Conservation (phyloP, 176 grass and related monocot species). For the Alloteropsis semialata region DNA sequence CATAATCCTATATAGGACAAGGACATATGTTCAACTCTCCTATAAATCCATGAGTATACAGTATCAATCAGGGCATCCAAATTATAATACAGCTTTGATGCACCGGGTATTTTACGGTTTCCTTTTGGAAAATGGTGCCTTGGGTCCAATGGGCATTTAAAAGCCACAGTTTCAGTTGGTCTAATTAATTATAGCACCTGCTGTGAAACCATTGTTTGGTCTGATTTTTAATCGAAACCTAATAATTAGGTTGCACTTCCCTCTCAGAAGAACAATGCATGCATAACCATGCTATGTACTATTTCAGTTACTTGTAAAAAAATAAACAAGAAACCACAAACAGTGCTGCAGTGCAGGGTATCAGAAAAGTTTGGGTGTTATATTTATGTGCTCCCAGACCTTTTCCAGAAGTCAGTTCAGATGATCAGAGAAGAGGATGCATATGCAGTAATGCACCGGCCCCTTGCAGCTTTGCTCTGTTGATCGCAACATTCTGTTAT, state of each 20-base stretch:
- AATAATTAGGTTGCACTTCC: not conserved
- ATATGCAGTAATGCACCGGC: conserved; percentile 10
- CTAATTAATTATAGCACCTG: not conserved
- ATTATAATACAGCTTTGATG: conserved; percentile 15
- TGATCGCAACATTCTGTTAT: conserved; percentile 40
- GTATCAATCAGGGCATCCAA: not conserved
- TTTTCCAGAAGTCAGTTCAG: conserved; percentile 34
- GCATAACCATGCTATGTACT: not conserved
- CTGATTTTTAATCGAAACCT: not conserved
- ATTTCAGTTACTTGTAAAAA: not conserved
- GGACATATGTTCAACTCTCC: not conserved
- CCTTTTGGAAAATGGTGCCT: not conserved
- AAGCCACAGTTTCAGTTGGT: conserved; percentile 34
- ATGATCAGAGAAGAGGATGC: conserved; percentile 19
- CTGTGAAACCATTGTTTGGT: not conserved
- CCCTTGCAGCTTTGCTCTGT: conserved; percentile 34
- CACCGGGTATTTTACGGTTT: not conserved
- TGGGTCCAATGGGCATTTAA: conserved; percentile 30
- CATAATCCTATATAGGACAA: not conserved
- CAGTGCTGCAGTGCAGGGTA: not conserved
- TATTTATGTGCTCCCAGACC: conserved; percentile 20
- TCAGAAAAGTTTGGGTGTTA: conserved; percentile 19
- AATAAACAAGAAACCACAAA: not conserved
- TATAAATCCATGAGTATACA: not conserved
- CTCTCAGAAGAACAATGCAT: not conserved